Evolutionary conservation across 1,284 basidiomycete species (phyloP).

Genomic region (Flammula alnicola): DNA sequence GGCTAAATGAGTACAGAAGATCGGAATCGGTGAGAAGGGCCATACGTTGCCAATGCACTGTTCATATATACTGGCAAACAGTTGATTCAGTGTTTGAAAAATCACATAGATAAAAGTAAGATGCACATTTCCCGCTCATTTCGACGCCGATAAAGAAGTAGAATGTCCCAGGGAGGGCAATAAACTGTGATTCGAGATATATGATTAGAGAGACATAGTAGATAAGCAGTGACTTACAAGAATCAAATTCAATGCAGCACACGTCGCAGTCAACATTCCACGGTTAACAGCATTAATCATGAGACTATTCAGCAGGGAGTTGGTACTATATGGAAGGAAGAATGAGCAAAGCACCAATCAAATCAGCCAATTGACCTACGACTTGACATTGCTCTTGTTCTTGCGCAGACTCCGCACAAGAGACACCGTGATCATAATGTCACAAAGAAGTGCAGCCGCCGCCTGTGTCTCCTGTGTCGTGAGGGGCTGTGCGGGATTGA

Average conservation of each 20-base stretch:
- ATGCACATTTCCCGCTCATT: slow-evolving; percentile 28
- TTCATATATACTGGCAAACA: slow-evolving; percentile 30
- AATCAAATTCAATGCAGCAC: slow-evolving; percentile 26
- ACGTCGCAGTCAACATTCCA: slow-evolving; percentile 27
- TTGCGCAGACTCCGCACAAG: too few species aligned
- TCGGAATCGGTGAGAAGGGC: neutral
- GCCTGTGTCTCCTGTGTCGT: too few species aligned
- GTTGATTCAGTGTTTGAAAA: neutral
- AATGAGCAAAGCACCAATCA: too few species aligned
- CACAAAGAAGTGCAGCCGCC: too few species aligned
- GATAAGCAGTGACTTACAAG: slow-evolving; percentile 18
- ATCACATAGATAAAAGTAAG: neutral
- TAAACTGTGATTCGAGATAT: slow-evolving; percentile 20
- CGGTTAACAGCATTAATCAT: slow-evolving; percentile 30
- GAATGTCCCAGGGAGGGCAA: slow-evolving; percentile 26
- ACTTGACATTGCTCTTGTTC: too few species aligned
- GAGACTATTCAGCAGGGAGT: slow-evolving; percentile 25
- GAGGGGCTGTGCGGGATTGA: too few species aligned
- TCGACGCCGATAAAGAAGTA: slow-evolving; percentile 31
- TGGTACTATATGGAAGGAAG: too few species aligned
- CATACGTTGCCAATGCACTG: slow-evolving; percentile 29
- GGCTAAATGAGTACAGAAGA: neutral
- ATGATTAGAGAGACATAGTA: neutral
- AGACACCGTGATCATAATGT: too few species aligned
- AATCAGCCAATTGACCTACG: too few species aligned